Conservation (phyloP, 495 filamentous ascomycete species). For the Trichoderma reesei region DNA sequence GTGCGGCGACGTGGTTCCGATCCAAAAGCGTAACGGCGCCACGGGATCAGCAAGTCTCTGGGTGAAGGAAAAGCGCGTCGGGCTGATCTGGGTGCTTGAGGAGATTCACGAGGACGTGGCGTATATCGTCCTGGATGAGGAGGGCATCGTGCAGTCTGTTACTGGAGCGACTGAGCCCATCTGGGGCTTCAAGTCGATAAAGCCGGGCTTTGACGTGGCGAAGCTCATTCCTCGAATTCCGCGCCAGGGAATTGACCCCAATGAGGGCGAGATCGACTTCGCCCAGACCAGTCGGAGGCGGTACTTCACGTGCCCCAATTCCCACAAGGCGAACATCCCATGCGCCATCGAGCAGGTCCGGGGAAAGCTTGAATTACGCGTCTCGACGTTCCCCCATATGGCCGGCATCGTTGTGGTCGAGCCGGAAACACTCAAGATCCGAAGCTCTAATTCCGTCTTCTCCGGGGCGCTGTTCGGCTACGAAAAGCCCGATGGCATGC, state of each 20-base stretch:
- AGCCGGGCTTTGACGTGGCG: constrained; percentile 59
- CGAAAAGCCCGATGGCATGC: constrained; percentile 66
- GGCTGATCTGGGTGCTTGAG: constrained; percentile 94
- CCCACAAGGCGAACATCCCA: constrained; percentile 66
- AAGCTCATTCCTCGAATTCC: constrained; percentile 73
- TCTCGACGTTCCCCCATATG: constrained; percentile 93
- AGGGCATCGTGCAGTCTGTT: constrained; percentile 56
- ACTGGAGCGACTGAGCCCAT: constrained; percentile 64
- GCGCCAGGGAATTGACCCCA: constrained; percentile 51
- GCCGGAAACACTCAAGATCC: constrained; percentile 63
- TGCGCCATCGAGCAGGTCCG: constrained; percentile 60
- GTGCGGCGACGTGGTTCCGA: constrained; percentile 95
- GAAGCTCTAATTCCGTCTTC: constrained; percentile 90
- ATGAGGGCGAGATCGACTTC: constrained; percentile 60
- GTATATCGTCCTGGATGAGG: constrained; percentile 58
- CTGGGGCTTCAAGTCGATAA: constrained; percentile 63
- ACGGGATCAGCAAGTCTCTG: constrained; percentile 89
- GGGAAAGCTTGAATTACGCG: constrained; percentile 55
- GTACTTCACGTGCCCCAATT: constrained; percentile 72
- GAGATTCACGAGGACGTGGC: constrained; percentile 94
- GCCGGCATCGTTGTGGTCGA: constrained; percentile 90
- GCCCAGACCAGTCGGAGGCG: constrained; percentile 56
- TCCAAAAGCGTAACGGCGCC: constrained; percentile 85
- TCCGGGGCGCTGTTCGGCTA: constrained; percentile 85
- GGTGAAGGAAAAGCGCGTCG: constrained; percentile 94